These are phyloP conservation scores for Bauhinia variegata DNA, from an alignment of 306 rosid species.

Conservation along the genomic window DNA sequence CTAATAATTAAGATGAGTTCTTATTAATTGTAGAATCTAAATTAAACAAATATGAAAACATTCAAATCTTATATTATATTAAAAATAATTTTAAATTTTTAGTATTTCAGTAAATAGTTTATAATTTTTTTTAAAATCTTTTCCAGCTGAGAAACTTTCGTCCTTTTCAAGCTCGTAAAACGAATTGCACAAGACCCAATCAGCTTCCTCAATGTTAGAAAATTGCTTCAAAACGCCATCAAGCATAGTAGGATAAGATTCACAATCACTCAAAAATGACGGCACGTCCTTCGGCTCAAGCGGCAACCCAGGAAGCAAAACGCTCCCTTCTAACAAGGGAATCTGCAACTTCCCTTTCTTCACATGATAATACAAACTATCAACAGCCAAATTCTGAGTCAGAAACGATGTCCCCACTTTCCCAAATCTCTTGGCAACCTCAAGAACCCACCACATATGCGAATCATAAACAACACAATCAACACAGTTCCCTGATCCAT, in stretches of 20 bases:
- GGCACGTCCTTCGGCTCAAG: constrained; percentile 29
- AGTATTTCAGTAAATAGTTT: no score
- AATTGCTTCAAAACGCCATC: constrained; percentile 24
- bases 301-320: constrained; percentile 26
- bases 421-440: constrained; percentile 46
- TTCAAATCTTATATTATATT: no score
- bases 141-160: not conserved
- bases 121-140: no score
- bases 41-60: no score
- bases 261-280: constrained; percentile 17
- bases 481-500: not conserved
- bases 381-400: constrained; percentile 43
- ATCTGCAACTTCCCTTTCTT: constrained; percentile 28
- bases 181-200: constrained; percentile 32
- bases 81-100: no score
- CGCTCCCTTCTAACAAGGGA: no score
- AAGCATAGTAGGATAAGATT: constrained; percentile 1
- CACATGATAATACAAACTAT: constrained; percentile 39
- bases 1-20: no score
- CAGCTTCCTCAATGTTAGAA: constrained; percentile 29
- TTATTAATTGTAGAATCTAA: no score
- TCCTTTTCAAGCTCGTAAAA: constrained; percentile 31
- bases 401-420: constrained; percentile 33
- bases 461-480: constrained; percentile 53
- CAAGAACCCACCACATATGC: constrained; percentile 44